Percentiles rank a stretch among this genome's conserved stretches.
phyloP scores from a whole-genome alignment of 352 stramenopile genomes.

The Peronospora farinosa region DNA sequence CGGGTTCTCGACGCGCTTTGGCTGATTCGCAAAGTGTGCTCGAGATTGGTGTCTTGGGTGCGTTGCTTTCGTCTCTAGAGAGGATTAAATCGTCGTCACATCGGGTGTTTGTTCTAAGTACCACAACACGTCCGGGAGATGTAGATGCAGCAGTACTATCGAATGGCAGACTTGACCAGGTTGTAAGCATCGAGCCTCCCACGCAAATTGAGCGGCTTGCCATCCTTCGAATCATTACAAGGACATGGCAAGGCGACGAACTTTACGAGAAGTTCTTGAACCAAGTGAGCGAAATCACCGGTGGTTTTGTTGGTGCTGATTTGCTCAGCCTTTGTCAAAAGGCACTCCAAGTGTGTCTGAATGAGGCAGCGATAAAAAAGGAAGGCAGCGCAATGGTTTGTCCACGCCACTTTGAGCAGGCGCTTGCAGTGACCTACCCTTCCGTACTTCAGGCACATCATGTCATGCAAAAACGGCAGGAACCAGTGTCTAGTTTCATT shows the following conservation, averaged over 20 bases:
- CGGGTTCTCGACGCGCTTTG: conserved; percentile 47
- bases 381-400: conserved; percentile 12
- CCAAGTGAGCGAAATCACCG: conserved; percentile 90
- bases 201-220: conserved; percentile 86
- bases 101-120: conserved; percentile 63
- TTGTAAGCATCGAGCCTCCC: conserved; percentile 93
- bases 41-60: conserved; percentile 73
- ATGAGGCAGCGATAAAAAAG: conserved; percentile 19
- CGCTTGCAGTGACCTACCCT: conserved; percentile 88
- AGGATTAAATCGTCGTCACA: conserved; percentile 39
- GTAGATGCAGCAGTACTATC: conserved; percentile 90
- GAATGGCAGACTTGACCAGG: conserved; percentile 94
- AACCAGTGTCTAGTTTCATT: conserved; percentile 29
- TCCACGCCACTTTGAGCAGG: conserved; percentile 70
- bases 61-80: conserved; percentile 83
- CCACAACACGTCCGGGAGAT: conserved; percentile 69
- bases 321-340: conserved; percentile 74
- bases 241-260: conserved; percentile 60
- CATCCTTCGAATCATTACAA: conserved; percentile 88
- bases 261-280: conserved; percentile 66
- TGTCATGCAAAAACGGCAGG: conserved; percentile 70
- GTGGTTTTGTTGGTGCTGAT: conserved; percentile 91
- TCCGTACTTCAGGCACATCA: conserved; percentile 94
- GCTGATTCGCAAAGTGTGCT: conserved; percentile 54
- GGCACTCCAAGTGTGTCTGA: conserved; percentile 56